A percentile compares a stretch with the other conserved stretches of the same genome.
Conservation (phyloP, 2,329 filamentous ascomycete species). For the Lasiodiplodia sp. region DNA sequence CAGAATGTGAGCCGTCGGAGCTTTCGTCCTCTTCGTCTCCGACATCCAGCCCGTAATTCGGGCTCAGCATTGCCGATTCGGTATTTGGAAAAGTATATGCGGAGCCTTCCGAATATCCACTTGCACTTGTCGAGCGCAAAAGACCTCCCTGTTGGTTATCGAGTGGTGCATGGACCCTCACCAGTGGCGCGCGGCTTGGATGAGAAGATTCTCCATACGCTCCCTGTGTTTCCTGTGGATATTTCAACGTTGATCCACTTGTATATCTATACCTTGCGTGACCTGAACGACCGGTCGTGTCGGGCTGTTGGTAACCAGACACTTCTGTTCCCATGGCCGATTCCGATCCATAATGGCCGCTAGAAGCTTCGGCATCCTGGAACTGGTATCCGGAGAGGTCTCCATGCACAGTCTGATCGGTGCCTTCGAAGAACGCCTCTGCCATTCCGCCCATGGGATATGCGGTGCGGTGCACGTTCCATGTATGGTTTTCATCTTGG, state of each 20-base stretch:
- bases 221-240: not conserved
- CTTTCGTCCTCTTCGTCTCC: not conserved
- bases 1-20: conserved; percentile 2
- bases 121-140: not conserved
- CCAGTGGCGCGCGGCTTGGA: not conserved
- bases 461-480: not conserved
- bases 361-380: not conserved
- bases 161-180: not conserved
- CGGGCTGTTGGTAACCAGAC: not conserved
- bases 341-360: not conserved
- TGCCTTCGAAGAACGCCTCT: not conserved
- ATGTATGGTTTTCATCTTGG: not conserved
- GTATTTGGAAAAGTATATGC: not conserved
- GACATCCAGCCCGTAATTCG: not conserved
- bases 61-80: not conserved
- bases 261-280: not conserved
- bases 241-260: not conserved
- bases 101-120: not conserved
- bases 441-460: not conserved
- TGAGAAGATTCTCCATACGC: not conserved
- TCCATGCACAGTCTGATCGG: not conserved
- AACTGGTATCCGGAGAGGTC: not conserved
- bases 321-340: not conserved
- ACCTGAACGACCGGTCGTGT: not conserved
- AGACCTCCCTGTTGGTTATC: not conserved